Conservation (phyloP, 2,329 filamentous ascomycete species). For the Furcasterigmium furcatum region DNA sequence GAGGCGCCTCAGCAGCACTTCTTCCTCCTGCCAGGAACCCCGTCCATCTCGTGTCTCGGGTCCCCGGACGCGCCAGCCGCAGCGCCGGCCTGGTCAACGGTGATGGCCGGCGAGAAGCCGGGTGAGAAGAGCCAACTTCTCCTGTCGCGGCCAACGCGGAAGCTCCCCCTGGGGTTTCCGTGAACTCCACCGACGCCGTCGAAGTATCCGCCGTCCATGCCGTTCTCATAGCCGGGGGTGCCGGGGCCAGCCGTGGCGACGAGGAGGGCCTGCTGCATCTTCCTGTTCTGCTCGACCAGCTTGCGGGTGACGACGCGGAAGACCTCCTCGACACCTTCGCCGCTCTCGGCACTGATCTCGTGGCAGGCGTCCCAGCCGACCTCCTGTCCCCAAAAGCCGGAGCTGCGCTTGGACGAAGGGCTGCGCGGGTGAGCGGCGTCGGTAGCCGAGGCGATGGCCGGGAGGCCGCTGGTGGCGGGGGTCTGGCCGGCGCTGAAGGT, state of each 20-base stretch:
- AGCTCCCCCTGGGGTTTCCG: constrained; percentile 43
- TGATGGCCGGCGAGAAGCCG: constrained; percentile 47
- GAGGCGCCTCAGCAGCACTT: constrained; percentile 19
- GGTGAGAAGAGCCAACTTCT: constrained; percentile 58
- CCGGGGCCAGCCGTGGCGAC: constrained; percentile 51
- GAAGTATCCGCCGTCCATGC: constrained; percentile 47
- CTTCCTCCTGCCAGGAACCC: constrained; percentile 3
- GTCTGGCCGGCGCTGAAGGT: constrained; percentile 1
- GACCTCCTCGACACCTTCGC: constrained; percentile 94
- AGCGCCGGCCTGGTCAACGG: constrained; percentile 37
- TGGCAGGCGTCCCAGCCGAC: constrained; percentile 96
- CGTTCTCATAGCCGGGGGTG: constrained; percentile 41
- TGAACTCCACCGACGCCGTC: constrained; percentile 29
- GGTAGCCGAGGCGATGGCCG: not conserved
- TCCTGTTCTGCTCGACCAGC: constrained; percentile 61
- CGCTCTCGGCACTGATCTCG: constrained; percentile 91
- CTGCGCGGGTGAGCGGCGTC: constrained; percentile 49
- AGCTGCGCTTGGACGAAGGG: constrained; percentile 63
- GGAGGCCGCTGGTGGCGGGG: not conserved
- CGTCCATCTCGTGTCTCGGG: constrained; percentile 7
- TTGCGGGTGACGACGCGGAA: constrained; percentile 70
- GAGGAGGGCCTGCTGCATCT: constrained; percentile 56
- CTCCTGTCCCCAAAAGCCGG: constrained; percentile 86
- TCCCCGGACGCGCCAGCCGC: constrained; percentile 11
- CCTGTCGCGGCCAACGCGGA: constrained; percentile 54